These are phyloP conservation scores for Pedinophyceae sp. DNA, from an alignment of 139 green algal species.

Conservation along the genomic window DNA sequence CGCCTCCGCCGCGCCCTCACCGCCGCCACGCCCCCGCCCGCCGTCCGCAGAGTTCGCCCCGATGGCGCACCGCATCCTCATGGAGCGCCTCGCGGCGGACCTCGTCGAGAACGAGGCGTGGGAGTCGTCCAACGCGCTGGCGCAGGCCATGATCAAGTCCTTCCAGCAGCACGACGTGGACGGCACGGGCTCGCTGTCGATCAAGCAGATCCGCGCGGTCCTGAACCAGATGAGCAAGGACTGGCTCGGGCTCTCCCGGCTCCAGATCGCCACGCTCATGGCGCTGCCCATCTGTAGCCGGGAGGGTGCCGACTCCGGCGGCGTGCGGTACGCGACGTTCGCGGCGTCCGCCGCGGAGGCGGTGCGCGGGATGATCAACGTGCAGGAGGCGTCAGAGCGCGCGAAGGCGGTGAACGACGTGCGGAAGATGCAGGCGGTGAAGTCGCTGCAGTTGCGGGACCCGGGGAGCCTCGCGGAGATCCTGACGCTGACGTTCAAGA, in stretches of 20 bases:
- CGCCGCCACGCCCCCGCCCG: no score
- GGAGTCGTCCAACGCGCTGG: neutral
- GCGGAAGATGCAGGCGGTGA: neutral
- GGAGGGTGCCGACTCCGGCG: neutral
- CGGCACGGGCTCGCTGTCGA: neutral
- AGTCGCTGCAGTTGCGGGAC: neutral
- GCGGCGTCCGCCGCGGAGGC: neutral
- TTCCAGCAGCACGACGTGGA: neutral
- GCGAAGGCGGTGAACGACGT: neutral
- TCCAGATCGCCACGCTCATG: neutral
- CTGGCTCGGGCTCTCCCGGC: neutral
- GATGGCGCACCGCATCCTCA: neutral
- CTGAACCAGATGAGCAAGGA: neutral
- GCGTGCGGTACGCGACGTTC: neutral
- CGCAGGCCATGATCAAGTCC: neutral
- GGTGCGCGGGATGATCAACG: neutral
- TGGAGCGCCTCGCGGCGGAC: neutral
- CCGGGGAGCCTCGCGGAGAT: neutral
- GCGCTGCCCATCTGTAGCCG: neutral
- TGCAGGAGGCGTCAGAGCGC: neutral
- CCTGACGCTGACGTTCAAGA: neutral
- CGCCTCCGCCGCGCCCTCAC: no score
- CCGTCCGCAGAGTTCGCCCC: constrained; percentile 3
- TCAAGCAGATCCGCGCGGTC: neutral
- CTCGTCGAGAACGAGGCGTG: neutral